A percentile compares a stretch with the other conserved stretches of the same genome.
Evolutionary conservation across 2,329 filamentous ascomycete species (phyloP).

Genomic region (Anisogramma anomala): DNA sequence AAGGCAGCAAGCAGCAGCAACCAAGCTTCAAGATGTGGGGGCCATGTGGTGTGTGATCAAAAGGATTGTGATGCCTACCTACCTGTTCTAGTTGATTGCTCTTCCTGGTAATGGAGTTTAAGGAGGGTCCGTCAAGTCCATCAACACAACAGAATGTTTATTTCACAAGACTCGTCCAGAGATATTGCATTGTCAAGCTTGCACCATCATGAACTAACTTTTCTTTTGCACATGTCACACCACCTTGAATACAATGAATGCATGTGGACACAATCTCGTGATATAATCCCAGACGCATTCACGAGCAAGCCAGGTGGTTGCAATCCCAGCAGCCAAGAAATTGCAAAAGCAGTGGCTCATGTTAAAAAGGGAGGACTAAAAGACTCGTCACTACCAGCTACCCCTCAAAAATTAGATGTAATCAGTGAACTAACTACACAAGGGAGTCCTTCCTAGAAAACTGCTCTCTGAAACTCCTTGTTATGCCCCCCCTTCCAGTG

Average conservation of each 20-base stretch:
- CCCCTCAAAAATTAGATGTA: conserved; percentile 11
- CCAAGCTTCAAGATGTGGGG: background rate
- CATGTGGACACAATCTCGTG: too few species aligned
- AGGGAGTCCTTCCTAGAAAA: background rate
- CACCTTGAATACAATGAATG: too few species aligned
- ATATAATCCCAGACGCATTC: too few species aligned
- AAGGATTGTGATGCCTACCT: background rate
- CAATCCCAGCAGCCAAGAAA: too few species aligned
- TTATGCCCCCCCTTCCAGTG: background rate
- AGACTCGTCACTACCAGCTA: conserved; percentile 8
- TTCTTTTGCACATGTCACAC: too few species aligned
- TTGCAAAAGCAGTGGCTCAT: background rate
- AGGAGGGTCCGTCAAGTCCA: background rate
- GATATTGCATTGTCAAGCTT: too few species aligned
- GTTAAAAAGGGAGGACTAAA: background rate
- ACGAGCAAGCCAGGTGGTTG: too few species aligned
- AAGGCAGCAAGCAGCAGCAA: background rate
- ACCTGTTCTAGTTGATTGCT: too few species aligned
- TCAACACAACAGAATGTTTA: background rate
- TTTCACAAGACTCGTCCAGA: background rate
- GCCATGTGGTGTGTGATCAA: background rate
- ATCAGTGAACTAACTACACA: conserved; percentile 3
- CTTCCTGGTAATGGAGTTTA: background rate
- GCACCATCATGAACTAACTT: too few species aligned
- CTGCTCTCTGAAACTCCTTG: background rate